These are phyloP conservation scores for Boletales sp. DNA, from an alignment of 768 basidiomycete genomes.

Conservation along the genomic window DNA sequence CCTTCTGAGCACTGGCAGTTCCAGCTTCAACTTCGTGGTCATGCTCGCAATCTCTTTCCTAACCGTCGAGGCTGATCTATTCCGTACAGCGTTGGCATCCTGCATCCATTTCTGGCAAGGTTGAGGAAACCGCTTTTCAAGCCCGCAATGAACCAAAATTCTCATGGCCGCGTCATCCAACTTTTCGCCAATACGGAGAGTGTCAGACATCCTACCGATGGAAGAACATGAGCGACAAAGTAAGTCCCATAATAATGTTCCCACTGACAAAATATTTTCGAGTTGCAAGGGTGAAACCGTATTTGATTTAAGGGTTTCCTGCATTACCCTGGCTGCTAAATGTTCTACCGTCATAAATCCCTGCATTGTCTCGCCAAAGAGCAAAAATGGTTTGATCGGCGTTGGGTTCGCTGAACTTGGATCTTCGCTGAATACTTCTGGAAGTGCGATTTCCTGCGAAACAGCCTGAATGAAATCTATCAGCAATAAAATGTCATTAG, in stretches of 20 bases:
- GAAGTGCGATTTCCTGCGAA: constrained; percentile 11
- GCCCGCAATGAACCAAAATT: constrained; percentile 28
- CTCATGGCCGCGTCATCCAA: constrained; percentile 24
- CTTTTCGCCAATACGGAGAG: constrained; percentile 20
- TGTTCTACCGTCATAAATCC: constrained; percentile 37
- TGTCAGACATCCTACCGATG: constrained; percentile 17
- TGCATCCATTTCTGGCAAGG: constrained; percentile 24
- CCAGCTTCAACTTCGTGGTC: background rate
- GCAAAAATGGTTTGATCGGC: constrained; percentile 24
- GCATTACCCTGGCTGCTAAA: constrained; percentile 5
- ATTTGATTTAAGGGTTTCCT: background rate
- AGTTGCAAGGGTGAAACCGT: constrained; percentile 12
- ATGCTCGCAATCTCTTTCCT: background rate
- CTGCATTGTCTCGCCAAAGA: constrained; percentile 40
- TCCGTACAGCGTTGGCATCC: constrained; percentile 1
- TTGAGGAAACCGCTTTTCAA: constrained; percentile 23
- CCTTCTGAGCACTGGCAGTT: constrained; percentile 7
- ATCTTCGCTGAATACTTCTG: constrained; percentile 6
- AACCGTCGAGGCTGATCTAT: background rate
- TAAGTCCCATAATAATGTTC: background rate
- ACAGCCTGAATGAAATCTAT: background rate
- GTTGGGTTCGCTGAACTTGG: constrained; percentile 1
- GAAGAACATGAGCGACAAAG: background rate
- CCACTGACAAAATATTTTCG: constrained; percentile 16
- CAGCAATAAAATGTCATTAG: background rate